Base-by-base conservation (phyloP, 1,284 basidiomycete species). In the Ustilago hordei region DNA sequence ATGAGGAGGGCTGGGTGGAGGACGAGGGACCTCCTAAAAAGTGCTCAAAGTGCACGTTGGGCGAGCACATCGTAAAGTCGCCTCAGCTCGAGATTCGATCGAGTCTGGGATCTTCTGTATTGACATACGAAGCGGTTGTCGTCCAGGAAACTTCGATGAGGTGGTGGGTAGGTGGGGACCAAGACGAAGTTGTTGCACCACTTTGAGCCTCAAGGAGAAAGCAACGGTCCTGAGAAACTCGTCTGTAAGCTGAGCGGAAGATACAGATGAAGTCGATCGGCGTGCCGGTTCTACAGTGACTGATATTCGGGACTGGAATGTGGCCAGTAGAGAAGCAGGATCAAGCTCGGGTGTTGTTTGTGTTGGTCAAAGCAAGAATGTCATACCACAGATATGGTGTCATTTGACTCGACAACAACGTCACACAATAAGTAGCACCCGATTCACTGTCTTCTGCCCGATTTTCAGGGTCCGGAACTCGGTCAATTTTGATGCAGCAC, bases 21-120 rank as follows among this genome's bases (percentile, higher is more conserved):
- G 59, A 45, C 9, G 5, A 45, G 8, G 43, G 47, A 55, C 34
- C 36, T 13, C 31, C 31, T 54, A 70, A 36, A 35, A 62, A 65
- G 48, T 72, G 64, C 38, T 78, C 69, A 43, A 50, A 78, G 57
- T 78, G 76, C 19, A 78, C 72, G 43, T 78, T 78, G n/a, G 76
- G 76, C n/a, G 76, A 78, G 66, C 76, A 78, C 76, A 78, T 78
- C 23, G 13, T 74, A 8, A 15, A 7, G 17, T 4, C n/a, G 19
- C 43, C 43, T 45, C 43, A 45, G 43, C 43, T 45, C 43, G n/a
- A 45, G 1, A 19, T 45, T 19, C 9, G 43, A 11, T 7, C 19
- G 19, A 19, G n/a, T 45, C 13, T 45, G 6, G 7, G n/a, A 19
- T 0, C 11, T 45, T 19, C 13, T 13, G 36, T 38, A 13, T 8